phyloP scores from a whole-genome alignment of 1,284 basidiomycete genomes.

The Ustilago esculenta region DNA sequence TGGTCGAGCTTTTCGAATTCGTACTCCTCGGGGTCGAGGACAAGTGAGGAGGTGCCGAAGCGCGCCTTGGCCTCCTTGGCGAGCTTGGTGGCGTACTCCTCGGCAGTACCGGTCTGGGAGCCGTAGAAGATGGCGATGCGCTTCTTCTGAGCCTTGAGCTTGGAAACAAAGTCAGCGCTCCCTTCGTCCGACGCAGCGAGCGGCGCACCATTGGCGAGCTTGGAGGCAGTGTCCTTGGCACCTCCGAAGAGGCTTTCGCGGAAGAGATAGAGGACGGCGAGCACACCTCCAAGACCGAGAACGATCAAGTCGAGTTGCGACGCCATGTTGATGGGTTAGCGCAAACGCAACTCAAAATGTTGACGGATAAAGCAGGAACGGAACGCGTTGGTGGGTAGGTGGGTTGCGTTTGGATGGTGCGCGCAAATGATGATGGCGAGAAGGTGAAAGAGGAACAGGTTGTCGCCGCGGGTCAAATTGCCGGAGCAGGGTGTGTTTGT shows the following conservation, averaged over 20 bases:
- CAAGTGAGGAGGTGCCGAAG: conserved; percentile 65
- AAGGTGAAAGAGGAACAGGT: background rate
- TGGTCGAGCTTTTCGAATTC: conserved; percentile 95
- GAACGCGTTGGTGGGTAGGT: background rate
- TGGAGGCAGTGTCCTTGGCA: conserved; percentile 40
- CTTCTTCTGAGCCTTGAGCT: conserved; percentile 62
- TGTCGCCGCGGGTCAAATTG: no score
- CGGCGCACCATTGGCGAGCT: conserved; percentile 47
- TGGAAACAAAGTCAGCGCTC: conserved; percentile 53
- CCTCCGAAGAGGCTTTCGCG: conserved; percentile 46
- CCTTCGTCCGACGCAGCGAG: conserved; percentile 21
- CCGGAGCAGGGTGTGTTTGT: no score
- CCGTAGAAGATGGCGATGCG: conserved; percentile 66
- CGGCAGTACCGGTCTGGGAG: conserved; percentile 66
- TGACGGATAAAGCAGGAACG: background rate
- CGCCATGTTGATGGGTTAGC: conserved; percentile 31
- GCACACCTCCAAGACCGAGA: conserved; percentile 46
- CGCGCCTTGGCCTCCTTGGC: conserved; percentile 66
- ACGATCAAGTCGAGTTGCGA: conserved; percentile 50
- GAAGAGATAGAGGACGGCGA: conserved; percentile 61
- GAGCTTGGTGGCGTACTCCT: conserved; percentile 65
- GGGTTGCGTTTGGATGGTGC: no score
- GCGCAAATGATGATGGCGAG: no score
- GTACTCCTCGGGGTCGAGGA: conserved; percentile 71
- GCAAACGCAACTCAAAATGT: background rate